phyloP scores from a whole-genome alignment of 768 basidiomycete genomes.

The Boletus tylopilopsis region DNA sequence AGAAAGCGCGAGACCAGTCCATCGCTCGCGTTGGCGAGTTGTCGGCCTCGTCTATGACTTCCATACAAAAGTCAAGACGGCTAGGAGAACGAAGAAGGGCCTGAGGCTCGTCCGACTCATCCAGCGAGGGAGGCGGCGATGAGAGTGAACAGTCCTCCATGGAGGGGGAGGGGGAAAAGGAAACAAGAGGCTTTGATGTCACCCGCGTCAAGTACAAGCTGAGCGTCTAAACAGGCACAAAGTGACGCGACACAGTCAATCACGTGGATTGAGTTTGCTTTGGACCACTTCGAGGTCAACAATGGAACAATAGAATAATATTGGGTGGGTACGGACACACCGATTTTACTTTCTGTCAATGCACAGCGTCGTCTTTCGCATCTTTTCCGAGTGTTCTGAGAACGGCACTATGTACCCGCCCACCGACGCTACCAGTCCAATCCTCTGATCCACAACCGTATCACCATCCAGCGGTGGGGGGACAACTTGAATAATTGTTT shows the following conservation, averaged over 20 bases:
- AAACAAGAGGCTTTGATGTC: constrained; percentile 2
- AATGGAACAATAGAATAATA: constrained; percentile 4
- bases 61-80: constrained; percentile 41
- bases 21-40: constrained; percentile 2
- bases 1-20: constrained; percentile 11
- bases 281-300: constrained; percentile 6
- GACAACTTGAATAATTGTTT: constrained; percentile 67
- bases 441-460: constrained; percentile 21
- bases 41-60: neutral
- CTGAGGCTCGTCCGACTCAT: constrained; percentile 12
- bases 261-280: constrained; percentile 24
- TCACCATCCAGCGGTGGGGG: constrained; percentile 39
- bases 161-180: neutral
- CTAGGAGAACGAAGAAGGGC: constrained; percentile 45
- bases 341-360: constrained; percentile 20
- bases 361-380: constrained; percentile 32
- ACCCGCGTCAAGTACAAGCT: constrained; percentile 6
- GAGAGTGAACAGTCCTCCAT: constrained; percentile 15
- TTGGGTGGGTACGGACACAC: constrained; percentile 22
- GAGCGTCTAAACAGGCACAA: constrained; percentile 19
- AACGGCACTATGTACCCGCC: constrained; percentile 43
- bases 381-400: constrained; percentile 36
- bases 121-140: neutral
- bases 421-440: constrained; percentile 27
- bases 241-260: constrained; percentile 16